Percentiles rank a stretch among this genome's conserved stretches.
phyloP scores from a whole-genome alignment of 768 basidiomycete genomes.

The Candolleomyces eurysporus region DNA sequence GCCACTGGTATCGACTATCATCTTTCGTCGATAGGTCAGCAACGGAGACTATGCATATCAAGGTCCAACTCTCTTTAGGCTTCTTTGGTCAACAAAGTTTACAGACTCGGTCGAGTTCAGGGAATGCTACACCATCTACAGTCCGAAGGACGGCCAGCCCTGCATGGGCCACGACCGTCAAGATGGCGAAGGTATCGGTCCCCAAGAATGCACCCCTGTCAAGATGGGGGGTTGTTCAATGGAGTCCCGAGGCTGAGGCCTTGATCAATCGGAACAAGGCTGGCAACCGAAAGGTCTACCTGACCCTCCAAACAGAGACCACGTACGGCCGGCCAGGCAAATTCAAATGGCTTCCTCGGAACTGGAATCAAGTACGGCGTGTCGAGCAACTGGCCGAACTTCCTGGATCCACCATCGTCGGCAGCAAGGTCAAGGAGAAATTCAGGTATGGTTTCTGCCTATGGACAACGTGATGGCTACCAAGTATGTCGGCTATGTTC shows the following conservation, averaged over 20 bases:
- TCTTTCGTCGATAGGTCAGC: too few species aligned
- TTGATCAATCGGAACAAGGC: conserved; percentile 66
- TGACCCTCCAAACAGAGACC: conserved; percentile 97
- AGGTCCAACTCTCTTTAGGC: conserved; percentile 48
- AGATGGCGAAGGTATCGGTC: conserved; percentile 92
- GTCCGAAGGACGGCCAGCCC: conserved; percentile 96
- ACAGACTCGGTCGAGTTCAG: conserved; percentile 90
- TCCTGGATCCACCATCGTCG: conserved; percentile 76
- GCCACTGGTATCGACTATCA: too few species aligned
- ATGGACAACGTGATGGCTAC: conserved; percentile 98
- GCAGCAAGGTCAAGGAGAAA: conserved; percentile 88
- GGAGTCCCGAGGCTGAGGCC: conserved; percentile 59
- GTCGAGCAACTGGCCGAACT: conserved; percentile 73
- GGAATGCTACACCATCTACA: conserved; percentile 97
- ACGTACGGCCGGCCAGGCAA: conserved; percentile 99
- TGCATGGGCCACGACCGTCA: conserved; percentile 99
- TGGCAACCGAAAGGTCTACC: conserved; percentile 77
- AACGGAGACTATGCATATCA: conserved; percentile 69
- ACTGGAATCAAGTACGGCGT: conserved; percentile 88
- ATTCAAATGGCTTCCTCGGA: conserved; percentile 97
- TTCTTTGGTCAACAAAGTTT: conserved; percentile 96
- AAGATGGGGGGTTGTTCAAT: too few species aligned
- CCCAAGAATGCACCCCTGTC: too few species aligned
- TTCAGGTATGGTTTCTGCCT: conserved; percentile 93
- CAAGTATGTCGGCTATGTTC: conserved; percentile 47